Base-by-base conservation (phyloP, 2,329 filamentous ascomycete species). In the Alternaria sp. region DNA sequence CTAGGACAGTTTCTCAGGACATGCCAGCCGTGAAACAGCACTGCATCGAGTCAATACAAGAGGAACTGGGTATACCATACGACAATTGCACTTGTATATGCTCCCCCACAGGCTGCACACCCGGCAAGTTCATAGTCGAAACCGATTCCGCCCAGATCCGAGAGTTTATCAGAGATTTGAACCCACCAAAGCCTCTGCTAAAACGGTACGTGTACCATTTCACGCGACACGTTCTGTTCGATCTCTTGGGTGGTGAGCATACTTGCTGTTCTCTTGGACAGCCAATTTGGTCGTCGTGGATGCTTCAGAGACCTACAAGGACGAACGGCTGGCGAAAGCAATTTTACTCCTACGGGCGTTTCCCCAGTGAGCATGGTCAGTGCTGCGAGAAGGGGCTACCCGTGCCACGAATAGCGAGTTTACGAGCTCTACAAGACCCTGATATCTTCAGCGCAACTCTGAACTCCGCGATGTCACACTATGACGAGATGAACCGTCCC, bases 241-340 rank as follows among this genome's bases (percentile, higher is more conserved):
- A 54, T 19, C 13, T n/a, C 15, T 10, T 54, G 21, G 32, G 6
- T 2, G 28, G 32, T 5, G n/a, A 17, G 1, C 21, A 50, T 26
- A 50, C 21, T 26, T 50, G 47, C 23, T 50, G 47, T 28, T 30
- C n/a, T n/a, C n/a, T n/a, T n/a, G n/a, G n/a, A n/a, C n/a, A n/a
- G n/a, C n/a, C n/a, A n/a, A n/a, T n/a, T n/a, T n/a, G n/a, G n/a
- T n/a, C n/a, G n/a, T n/a, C n/a, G n/a, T n/a, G n/a, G n/a, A n/a
- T n/a, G n/a, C n/a, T n/a, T n/a, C n/a, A n/a, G n/a, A n/a, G n/a
- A n/a, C n/a, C n/a, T n/a, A n/a, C n/a, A n/a, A n/a, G n/a, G n/a
- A n/a, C n/a, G n/a, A n/a, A n/a, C n/a, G n/a, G n/a, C n/a, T n/a
- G n/a, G n/a, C n/a, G n/a, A n/a, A n/a, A n/a, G n/a, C n/a, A n/a